phyloP scores from a whole-genome alignment of 2,329 filamentous ascomycete genomes.

The Cladosporium halotolerans region DNA sequence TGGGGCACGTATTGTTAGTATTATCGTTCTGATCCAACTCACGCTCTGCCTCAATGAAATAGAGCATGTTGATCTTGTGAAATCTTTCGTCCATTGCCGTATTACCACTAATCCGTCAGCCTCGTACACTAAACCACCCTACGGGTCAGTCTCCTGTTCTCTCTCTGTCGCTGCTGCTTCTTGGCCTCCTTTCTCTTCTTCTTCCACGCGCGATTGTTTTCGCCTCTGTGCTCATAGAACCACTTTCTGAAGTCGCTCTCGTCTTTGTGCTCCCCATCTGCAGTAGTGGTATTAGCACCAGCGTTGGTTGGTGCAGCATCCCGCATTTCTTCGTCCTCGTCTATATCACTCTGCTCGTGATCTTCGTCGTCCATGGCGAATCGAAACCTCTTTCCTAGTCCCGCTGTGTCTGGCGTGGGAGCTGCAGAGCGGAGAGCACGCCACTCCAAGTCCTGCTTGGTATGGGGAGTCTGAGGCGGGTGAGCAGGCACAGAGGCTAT shows the following conservation, averaged over 20 bases:
- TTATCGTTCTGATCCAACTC: no score
- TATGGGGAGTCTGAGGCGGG: constrained; percentile 73
- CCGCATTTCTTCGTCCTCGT: constrained; percentile 19
- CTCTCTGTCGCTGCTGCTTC: constrained; percentile 54
- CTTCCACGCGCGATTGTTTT: constrained; percentile 46
- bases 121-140: constrained; percentile 14
- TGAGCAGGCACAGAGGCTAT: not conserved
- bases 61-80: no score
- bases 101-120: not conserved
- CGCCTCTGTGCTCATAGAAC: constrained; percentile 51
- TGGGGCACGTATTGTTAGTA: no score
- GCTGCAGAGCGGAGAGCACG: constrained; percentile 78
- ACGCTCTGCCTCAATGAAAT: no score
- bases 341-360: constrained; percentile 40
- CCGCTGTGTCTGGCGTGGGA: constrained; percentile 88
- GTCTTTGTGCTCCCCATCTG: constrained; percentile 21
- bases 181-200: constrained; percentile 53
- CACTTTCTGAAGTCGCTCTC: constrained; percentile 57
- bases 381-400: constrained; percentile 59
- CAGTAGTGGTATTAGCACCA: not conserved
- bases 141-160: constrained; percentile 50
- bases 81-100: no score
- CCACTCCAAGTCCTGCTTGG: constrained; percentile 68
- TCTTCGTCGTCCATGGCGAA: constrained; percentile 44
- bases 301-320: not conserved